phyloP scores from a whole-genome alignment of 106 monocot genomes.

The Narthecium ossifragum region DNA sequence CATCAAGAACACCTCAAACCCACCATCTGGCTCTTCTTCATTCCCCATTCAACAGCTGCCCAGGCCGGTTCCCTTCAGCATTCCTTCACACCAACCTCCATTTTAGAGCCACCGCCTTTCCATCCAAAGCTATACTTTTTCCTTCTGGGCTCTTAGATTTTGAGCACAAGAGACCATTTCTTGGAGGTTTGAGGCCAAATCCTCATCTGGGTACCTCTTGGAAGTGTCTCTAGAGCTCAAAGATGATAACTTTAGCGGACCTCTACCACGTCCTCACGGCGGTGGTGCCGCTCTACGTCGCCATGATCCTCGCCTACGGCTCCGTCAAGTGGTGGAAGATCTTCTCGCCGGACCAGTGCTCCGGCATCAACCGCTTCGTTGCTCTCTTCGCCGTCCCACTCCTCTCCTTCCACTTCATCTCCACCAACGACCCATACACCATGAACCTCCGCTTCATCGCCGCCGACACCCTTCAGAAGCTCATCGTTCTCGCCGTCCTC shows the following conservation, averaged over 20 bases:
- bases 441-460: slow-evolving; percentile 49
- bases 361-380: slow-evolving; percentile 60
- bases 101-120: too few species aligned
- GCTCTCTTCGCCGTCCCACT: slow-evolving; percentile 51
- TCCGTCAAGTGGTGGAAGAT: slow-evolving; percentile 54
- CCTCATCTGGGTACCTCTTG: too few species aligned
- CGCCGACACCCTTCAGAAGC: slow-evolving; percentile 53
- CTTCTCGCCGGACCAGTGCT: slow-evolving; percentile 45
- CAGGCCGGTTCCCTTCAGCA: too few species aligned
- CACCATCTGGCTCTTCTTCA: too few species aligned
- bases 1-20: too few species aligned
- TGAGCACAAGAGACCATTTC: too few species aligned
- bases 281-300: slow-evolving; percentile 50
- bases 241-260: slow-evolving; percentile 28
- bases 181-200: too few species aligned
- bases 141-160: too few species aligned
- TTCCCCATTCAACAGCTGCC: too few species aligned
- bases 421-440: slow-evolving; percentile 41
- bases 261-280: slow-evolving; percentile 50
- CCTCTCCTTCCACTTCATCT: slow-evolving; percentile 56
- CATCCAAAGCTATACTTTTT: too few species aligned
- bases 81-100: too few species aligned
- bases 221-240: background rate
- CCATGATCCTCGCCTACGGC: slow-evolving; percentile 43
- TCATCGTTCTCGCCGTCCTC: slow-evolving; percentile 30